A percentile compares a stretch with the other conserved stretches of the same genome.
phyloP scores from a whole-genome alignment of 768 basidiomycete species.

The Lactarius evosmus region DNA sequence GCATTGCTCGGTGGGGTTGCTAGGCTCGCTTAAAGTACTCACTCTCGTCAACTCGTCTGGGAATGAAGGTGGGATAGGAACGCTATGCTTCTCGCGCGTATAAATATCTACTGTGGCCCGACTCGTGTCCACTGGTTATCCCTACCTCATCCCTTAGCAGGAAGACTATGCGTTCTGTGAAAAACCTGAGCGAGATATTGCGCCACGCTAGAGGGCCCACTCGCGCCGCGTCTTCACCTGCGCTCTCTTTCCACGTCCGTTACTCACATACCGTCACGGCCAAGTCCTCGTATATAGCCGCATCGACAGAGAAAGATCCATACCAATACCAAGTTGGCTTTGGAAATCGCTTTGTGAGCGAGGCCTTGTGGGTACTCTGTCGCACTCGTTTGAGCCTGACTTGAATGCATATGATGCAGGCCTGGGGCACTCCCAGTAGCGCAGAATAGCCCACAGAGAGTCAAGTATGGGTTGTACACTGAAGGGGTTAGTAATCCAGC shows the following conservation, averaged over 20 bases:
- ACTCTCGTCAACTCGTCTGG: neutral
- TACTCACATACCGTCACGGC: slow-evolving; percentile 37
- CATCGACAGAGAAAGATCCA: slow-evolving; percentile 45
- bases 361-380: slow-evolving; percentile 45
- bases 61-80: no score
- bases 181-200: neutral
- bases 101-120: neutral
- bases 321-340: slow-evolving; percentile 59
- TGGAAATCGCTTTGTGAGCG: slow-evolving; percentile 54
- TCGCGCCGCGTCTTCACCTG: neutral
- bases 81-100: neutral
- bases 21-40: no score
- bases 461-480: slow-evolving; percentile 59
- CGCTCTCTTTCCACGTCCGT: neutral
- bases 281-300: slow-evolving; percentile 38
- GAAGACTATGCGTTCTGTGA: neutral
- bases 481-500: slow-evolving; percentile 46
- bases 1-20: no score
- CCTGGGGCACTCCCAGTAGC: slow-evolving; percentile 54
- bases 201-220: neutral
- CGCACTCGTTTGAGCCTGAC: neutral
- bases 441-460: slow-evolving; percentile 61
- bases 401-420: slow-evolving; percentile 32
- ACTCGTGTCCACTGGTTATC: no score
- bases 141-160: neutral